Evolutionary conservation across 495 filamentous ascomycete genomes (phyloP).

Genomic region (Sabuloglossum arenarium): DNA sequence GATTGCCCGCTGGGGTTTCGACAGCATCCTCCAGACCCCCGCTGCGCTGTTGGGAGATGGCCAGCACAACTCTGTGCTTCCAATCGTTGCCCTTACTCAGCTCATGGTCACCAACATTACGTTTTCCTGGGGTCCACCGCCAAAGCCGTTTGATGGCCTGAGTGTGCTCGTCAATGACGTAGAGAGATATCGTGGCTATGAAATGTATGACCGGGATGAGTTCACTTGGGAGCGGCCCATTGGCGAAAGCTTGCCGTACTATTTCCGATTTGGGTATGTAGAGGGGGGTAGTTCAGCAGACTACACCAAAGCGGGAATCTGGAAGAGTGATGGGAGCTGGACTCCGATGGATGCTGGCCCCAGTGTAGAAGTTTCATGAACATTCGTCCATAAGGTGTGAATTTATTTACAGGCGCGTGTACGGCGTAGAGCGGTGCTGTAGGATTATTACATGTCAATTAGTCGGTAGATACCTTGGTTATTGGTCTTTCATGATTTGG

Average conservation of each 20-base stretch:
- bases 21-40: slow-evolving; percentile 70
- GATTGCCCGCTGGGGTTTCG: slow-evolving; percentile 83
- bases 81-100: slow-evolving; percentile 30
- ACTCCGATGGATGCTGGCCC: slow-evolving; percentile 17
- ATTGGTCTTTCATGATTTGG: too few relatives aligned
- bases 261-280: slow-evolving; percentile 25
- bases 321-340: slow-evolving; percentile 20
- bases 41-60: slow-evolving; percentile 46
- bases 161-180: slow-evolving; percentile 90
- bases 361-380: slow-evolving; percentile 5
- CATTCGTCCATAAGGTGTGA: background rate
- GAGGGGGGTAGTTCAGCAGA: slow-evolving; percentile 16
- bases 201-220: slow-evolving; percentile 8
- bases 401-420: background rate
- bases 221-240: slow-evolving; percentile 10
- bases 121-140: slow-evolving; percentile 30
- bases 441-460: too few relatives aligned
- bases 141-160: slow-evolving; percentile 45
- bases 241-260: slow-evolving; percentile 18
- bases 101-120: slow-evolving; percentile 29
- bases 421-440: too few relatives aligned
- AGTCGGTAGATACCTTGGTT: too few relatives aligned
- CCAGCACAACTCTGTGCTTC: slow-evolving; percentile 46
- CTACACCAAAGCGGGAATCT: slow-evolving; percentile 21
- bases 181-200: slow-evolving; percentile 37